Conservation (phyloP, 192 early-diverging fungal species). For the Gaertneriomyces sp. region DNA sequence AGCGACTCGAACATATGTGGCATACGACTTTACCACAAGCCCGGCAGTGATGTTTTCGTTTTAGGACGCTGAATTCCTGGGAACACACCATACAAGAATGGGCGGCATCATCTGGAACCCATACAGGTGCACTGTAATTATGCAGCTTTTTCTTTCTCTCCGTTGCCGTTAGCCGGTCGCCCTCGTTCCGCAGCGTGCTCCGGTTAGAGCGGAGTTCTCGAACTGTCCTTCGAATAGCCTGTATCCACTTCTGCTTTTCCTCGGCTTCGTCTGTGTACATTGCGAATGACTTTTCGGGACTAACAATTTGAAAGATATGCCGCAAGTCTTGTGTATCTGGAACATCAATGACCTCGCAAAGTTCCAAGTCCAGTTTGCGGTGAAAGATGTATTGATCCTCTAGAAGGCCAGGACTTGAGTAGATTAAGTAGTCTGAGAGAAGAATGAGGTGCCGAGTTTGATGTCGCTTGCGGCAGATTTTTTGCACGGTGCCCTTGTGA, state of each 20-base stretch:
- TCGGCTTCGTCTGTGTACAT: constrained; percentile 53
- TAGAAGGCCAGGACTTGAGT: constrained; percentile 54
- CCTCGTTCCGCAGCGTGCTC: constrained; percentile 50
- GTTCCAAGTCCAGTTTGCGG: constrained; percentile 66
- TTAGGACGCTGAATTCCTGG: constrained; percentile 63
- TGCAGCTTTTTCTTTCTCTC: constrained; percentile 46
- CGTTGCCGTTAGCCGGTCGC: constrained; percentile 37
- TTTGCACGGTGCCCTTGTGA: constrained; percentile 61
- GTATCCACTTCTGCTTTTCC: constrained; percentile 66
- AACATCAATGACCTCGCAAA: constrained; percentile 40
- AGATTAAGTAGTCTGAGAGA: constrained; percentile 75
- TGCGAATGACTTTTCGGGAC: constrained; percentile 75
- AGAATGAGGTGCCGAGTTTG: constrained; percentile 70
- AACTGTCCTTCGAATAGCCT: constrained; percentile 56
- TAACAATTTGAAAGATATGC: constrained; percentile 74
- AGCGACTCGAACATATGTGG: constrained; percentile 39
- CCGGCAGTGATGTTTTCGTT: constrained; percentile 73
- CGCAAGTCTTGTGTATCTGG: constrained; percentile 42
- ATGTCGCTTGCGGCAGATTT: constrained; percentile 70
- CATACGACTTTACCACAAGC: constrained; percentile 81
- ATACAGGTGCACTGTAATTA: constrained; percentile 60
- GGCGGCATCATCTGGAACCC: constrained; percentile 62
- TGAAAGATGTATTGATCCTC: constrained; percentile 65
- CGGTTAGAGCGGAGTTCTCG: constrained; percentile 36
- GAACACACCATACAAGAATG: constrained; percentile 68